These are phyloP conservation scores for Lactarius quietus DNA, from an alignment of 768 basidiomycete genomes.

Conservation along the genomic window DNA sequence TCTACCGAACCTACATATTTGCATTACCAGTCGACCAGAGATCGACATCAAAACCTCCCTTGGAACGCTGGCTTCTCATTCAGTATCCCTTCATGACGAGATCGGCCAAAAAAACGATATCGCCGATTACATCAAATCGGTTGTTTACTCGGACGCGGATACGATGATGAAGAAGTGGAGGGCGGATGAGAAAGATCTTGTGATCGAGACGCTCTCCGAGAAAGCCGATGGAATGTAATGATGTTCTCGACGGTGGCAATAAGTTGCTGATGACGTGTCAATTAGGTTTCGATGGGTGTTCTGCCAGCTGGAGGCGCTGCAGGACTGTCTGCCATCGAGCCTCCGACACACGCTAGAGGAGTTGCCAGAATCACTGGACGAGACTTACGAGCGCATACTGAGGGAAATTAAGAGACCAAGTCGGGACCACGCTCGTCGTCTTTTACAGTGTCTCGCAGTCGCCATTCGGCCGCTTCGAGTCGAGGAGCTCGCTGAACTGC, in stretches of 20 bases:
- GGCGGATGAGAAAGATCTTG: background rate
- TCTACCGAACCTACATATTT: background rate
- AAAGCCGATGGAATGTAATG: background rate
- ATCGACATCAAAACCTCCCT: background rate
- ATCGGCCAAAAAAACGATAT: background rate
- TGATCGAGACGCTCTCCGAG: background rate
- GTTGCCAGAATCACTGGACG: background rate
- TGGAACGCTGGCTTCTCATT: background rate
- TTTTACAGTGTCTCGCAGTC: background rate
- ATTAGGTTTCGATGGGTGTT: background rate
- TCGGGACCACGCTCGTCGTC: background rate
- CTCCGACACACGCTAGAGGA: background rate
- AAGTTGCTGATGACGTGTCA: background rate
- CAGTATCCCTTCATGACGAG: background rate
- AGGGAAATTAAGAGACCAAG: background rate
- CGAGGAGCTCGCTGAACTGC: background rate
- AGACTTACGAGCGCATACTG: background rate
- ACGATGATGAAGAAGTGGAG: background rate
- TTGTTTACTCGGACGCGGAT: background rate
- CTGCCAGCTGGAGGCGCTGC: background rate
- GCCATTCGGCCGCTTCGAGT: background rate
- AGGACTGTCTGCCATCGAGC: background rate
- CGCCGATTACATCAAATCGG: background rate
- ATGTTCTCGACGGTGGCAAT: background rate
- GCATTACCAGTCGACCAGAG: background rate